Evolutionary conservation across 176 grass and related monocot genomes (phyloP).

Genomic region (Tillandsia fasciculata): DNA sequence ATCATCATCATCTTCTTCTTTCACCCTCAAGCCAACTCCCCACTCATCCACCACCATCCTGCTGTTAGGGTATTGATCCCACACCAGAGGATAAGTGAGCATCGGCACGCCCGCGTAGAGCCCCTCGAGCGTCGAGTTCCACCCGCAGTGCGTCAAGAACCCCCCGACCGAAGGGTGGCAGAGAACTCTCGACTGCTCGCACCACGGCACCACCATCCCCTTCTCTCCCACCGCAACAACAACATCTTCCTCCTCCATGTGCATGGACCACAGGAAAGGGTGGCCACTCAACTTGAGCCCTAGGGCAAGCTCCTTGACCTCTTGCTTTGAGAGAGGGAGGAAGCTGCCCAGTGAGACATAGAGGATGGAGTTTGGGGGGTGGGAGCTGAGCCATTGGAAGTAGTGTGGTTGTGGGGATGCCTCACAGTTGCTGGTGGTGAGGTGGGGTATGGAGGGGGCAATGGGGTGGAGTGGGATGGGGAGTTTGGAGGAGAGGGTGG

Average conservation of each 20-base stretch:
- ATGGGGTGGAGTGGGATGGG: conserved; percentile 32
- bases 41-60: conserved; percentile 50
- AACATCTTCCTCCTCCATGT: conserved; percentile 22
- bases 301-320: conserved; percentile 44
- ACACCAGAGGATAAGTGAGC: conserved; percentile 31
- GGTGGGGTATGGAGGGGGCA: conserved; percentile 31
- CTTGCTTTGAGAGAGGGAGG: conserved; percentile 18
- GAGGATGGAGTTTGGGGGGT: conserved; percentile 34
- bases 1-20: conserved; percentile 12
- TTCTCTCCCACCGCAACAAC: neutral
- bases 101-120: conserved; percentile 40
- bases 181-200: conserved; percentile 47
- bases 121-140: conserved; percentile 61
- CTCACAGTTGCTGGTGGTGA: conserved; percentile 5
- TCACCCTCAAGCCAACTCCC: conserved; percentile 40
- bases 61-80: conserved; percentile 52
- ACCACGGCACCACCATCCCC: conserved; percentile 56
- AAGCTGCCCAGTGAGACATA: conserved; percentile 73
- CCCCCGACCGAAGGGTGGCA: conserved; percentile 50
- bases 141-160: conserved; percentile 67
- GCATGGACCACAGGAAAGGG: conserved; percentile 46
- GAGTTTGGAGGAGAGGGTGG: conserved; percentile 10
- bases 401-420: conserved; percentile 7
- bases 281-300: conserved; percentile 25
- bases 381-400: conserved; percentile 37